These are phyloP conservation scores for Jaltomata sinuosa DNA, from an alignment of 257 asterid species.

Conservation along the genomic window DNA sequence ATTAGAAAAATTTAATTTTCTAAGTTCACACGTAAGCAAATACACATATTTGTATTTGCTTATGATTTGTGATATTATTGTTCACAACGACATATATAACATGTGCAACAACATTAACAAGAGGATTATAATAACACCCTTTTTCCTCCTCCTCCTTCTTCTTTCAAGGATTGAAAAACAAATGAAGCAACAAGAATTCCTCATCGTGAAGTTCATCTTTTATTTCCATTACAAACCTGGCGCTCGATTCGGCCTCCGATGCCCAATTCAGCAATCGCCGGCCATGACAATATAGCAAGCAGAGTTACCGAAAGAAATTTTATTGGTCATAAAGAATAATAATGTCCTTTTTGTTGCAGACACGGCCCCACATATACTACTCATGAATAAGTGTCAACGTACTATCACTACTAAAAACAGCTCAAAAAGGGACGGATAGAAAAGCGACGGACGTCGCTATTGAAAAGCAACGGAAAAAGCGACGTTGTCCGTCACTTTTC, in stretches of 20 bases:
- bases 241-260: background rate
- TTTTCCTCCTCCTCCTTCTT: background rate
- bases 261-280: background rate
- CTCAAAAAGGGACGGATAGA: too few species aligned
- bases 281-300: background rate
- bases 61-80: background rate
- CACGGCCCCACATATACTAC: too few species aligned
- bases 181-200: background rate
- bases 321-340: background rate
- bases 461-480: too few species aligned
- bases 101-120: background rate
- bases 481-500: too few species aligned
- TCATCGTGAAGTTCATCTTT: background rate
- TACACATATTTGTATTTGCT: background rate
- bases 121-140: background rate
- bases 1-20: slow-evolving; percentile 11
- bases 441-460: too few species aligned
- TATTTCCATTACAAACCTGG: background rate
- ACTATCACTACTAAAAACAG: too few species aligned
- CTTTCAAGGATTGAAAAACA: background rate
- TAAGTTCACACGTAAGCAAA: background rate
- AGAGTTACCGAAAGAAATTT: background rate
- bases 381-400: too few species aligned
- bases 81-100: background rate
- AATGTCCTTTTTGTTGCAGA: slow-evolving; percentile 18